Evolutionary conservation across 1,139 yeast species (phyloP), one percentile per base, ranked within the genome.

Genomic region (Meyerozyma elateridarum): DNA sequence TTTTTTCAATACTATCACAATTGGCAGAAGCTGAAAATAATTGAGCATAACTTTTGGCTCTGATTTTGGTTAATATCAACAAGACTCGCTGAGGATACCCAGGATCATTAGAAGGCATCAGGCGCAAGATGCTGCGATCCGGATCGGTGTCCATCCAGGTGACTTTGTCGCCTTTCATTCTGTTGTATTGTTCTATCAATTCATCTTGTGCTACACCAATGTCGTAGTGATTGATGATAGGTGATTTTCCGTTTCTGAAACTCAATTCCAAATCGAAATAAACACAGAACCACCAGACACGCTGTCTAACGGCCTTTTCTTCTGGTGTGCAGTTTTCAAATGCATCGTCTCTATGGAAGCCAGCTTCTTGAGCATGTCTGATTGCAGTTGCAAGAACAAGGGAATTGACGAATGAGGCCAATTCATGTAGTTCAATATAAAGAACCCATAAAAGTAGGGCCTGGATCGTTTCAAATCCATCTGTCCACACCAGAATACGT

Each of bases 341-440:
- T 2, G 71, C 54, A 40, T 80, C 85, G n/a, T 55, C 56, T 20
- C 85, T 56, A 47, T 83, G 84, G 16, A 84, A 56, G 0, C 93
- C 93, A 36, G 79, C 52, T 30, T 76, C 81, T 41, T 72, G 78
- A 0, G 85, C 84, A 41, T 64, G 70, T 35, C 85, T 59, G 2
- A 76, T 65, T 1, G 80, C 80, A 6, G 73, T 64, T 0, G 79
- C 57, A 0, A 67, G 49, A 7, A 79, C 45, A 21, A 67, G 57
- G 42, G 64, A 70, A 21, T 69, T 63, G 22, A 61, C 54, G 22
- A 69, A 70, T 11, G 74, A 63, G 5, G 62, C 49, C 8, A 70
- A 51, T 45, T 67, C 53, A 29, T 64, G 59, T 3, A 59, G 53
- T 31, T 75, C 78, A 7, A 73, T 55, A 44, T 65, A 73, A 3